A percentile compares a stretch with the other conserved stretches of the same genome.
Conservation (phyloP, 345 rosid species). For the Stellera chamaejasme region DNA sequence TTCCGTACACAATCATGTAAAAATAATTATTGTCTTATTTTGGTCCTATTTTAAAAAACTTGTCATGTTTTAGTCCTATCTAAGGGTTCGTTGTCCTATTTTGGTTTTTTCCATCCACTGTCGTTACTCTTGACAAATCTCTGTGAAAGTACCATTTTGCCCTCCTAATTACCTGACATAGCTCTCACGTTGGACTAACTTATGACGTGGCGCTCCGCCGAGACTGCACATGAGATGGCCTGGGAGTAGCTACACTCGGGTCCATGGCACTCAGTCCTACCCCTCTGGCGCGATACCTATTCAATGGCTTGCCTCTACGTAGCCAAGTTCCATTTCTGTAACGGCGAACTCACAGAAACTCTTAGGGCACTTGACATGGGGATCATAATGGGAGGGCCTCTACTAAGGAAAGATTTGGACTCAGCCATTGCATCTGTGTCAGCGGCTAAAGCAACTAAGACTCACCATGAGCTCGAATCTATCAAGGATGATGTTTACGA, state of each 20-base stretch:
- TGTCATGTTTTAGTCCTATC: too few species aligned
- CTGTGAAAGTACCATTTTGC: too few species aligned
- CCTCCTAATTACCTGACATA: too few species aligned
- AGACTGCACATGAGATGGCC: conserved; percentile 94
- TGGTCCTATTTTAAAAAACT: too few species aligned
- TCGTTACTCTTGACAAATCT: too few species aligned
- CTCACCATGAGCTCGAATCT: conserved; percentile 18
- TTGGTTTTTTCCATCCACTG: too few species aligned
- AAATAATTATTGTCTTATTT: too few species aligned
- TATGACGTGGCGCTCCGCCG: conserved; percentile 93
- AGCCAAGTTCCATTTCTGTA: conserved; percentile 54
- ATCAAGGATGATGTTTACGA: conserved; percentile 19
- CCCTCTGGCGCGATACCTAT: conserved; percentile 95
- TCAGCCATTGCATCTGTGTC: conserved; percentile 38
- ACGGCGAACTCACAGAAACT: conserved; percentile 59
- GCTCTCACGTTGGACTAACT: too few species aligned
- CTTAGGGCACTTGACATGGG: conserved; percentile 88
- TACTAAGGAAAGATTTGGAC: conserved; percentile 71
- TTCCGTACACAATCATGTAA: too few species aligned
- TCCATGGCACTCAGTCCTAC: conserved; percentile 94
- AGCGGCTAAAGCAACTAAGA: conserved; percentile 22
- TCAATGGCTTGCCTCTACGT: conserved; percentile 81
- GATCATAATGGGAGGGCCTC: conserved; percentile 86
- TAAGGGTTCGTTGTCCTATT: too few species aligned
- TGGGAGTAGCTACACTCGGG: conserved; percentile 99